These are phyloP conservation scores for Aristolochia contorta DNA, from an alignment of 164 flowering plant genomes.

Conservation along the genomic window DNA sequence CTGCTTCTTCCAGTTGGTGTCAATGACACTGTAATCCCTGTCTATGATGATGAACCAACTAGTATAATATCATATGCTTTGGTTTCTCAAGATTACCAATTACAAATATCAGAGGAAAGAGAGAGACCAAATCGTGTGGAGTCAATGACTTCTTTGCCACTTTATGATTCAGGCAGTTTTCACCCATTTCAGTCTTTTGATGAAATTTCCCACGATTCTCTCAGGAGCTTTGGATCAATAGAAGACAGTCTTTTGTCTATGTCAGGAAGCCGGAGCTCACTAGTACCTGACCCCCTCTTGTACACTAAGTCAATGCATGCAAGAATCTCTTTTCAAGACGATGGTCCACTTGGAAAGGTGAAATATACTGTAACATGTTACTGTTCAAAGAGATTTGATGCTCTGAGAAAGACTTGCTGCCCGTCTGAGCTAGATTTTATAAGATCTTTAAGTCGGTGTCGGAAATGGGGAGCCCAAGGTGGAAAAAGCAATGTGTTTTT, in stretches of 20 bases:
- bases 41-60: slow-evolving; percentile 97
- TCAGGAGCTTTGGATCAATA: slow-evolving; percentile 41
- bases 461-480: slow-evolving; percentile 99
- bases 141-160: slow-evolving; percentile 26
- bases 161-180: slow-evolving; percentile 28
- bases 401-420: slow-evolving; percentile 73
- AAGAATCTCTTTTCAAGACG: slow-evolving; percentile 58
- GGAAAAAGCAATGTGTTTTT: slow-evolving; percentile 98
- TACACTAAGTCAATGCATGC: slow-evolving; percentile 65
- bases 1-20: slow-evolving; percentile 67
- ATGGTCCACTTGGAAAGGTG: slow-evolving; percentile 63
- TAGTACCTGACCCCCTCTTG: slow-evolving; percentile 47
- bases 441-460: slow-evolving; percentile 89
- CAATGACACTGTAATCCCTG: slow-evolving; percentile 73
- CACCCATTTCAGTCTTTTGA: slow-evolving; percentile 41
- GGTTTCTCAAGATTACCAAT: slow-evolving; percentile 49
- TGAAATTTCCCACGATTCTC: slow-evolving; percentile 35
- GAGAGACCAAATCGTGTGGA: slow-evolving; percentile 44
- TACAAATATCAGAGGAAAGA: slow-evolving; percentile 49
- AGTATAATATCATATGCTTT: slow-evolving; percentile 78
- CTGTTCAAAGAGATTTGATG: slow-evolving; percentile 77
- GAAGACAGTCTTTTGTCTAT: slow-evolving; percentile 56
- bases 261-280: slow-evolving; percentile 53
- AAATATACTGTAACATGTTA: slow-evolving; percentile 86
- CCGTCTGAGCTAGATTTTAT: slow-evolving; percentile 78